Conservation (phyloP, 2,329 filamentous ascomycete species). For the Fusarium solani-melongenae region DNA sequence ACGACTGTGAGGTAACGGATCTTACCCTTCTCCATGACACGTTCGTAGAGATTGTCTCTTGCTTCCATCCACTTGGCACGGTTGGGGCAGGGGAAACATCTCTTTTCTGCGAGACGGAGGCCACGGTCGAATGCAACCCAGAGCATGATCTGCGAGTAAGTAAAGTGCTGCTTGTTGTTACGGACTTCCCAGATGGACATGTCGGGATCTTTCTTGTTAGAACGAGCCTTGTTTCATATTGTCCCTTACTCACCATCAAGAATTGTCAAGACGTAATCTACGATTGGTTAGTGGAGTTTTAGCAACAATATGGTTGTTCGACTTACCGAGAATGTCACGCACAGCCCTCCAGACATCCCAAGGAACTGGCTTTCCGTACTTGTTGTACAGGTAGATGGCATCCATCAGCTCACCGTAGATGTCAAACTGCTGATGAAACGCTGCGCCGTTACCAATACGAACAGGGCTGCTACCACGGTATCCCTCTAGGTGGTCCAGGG, state of each 20-base stretch:
- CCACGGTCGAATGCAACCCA: conserved; percentile 85
- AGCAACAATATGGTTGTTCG: rapidly evolving
- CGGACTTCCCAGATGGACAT: conserved; percentile 90
- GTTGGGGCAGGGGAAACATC: conserved; percentile 80
- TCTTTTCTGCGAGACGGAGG: conserved; percentile 78
- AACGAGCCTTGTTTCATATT: not conserved
- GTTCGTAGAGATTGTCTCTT: conserved; percentile 76
- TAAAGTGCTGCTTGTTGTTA: conserved; percentile 79
- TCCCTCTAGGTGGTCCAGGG: conserved; percentile 76
- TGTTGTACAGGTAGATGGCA: conserved; percentile 81
- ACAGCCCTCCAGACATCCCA: conserved; percentile 83
- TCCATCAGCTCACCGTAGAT: conserved; percentile 86
- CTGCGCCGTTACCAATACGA: conserved; percentile 81
- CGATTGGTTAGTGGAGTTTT: not conserved
- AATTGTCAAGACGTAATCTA: conserved; percentile 76
- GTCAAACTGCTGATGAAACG: conserved; percentile 81
- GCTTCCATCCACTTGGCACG: conserved; percentile 73
- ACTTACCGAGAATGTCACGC: conserved; percentile 69
- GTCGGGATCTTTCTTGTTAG: conserved; percentile 64
- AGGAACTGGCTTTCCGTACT: conserved; percentile 79
- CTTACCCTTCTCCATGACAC: conserved; percentile 77
- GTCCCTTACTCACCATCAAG: conserved; percentile 59
- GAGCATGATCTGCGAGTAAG: conserved; percentile 85
- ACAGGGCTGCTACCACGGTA: conserved; percentile 78
- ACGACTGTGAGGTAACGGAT: too few relatives aligned